Evolutionary conservation across 2,329 filamentous ascomycete genomes (phyloP).

Genomic region (Trichoderma atroviride): DNA sequence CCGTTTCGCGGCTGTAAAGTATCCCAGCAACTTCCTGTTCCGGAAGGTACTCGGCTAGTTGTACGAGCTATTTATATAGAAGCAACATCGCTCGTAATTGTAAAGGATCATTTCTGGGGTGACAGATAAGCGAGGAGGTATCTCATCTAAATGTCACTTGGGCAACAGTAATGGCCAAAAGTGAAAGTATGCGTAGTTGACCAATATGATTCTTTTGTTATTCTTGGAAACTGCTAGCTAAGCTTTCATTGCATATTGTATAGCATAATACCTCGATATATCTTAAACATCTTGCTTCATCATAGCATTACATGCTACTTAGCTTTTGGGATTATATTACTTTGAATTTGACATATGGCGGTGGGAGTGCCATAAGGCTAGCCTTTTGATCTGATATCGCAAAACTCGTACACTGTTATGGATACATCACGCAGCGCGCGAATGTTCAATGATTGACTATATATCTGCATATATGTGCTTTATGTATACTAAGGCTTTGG

Average conservation of each 20-base stretch:
- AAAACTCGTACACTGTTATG: not conserved
- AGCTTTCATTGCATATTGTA: not conserved
- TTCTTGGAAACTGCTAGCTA: not conserved
- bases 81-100: not conserved
- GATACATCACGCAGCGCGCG: not conserved
- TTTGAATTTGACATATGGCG: not conserved
- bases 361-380: not conserved
- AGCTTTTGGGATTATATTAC: not conserved
- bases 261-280: rapidly evolving
- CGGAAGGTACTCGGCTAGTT: not conserved
- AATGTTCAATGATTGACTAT: not conserved
- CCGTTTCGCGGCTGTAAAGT: not conserved
- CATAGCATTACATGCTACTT: not conserved
- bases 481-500: not conserved
- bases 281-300: not conserved
- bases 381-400: not conserved
- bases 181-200: not conserved
- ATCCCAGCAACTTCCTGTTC: not conserved
- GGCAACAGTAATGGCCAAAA: not conserved
- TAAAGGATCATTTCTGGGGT: not conserved
- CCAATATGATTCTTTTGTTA: not conserved
- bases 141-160: not conserved
- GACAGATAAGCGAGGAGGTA: not conserved
- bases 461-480: not conserved
- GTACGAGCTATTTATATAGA: not conserved